Conservation (phyloP, 495 filamentous ascomycete species). For the Xylaria sp. region DNA sequence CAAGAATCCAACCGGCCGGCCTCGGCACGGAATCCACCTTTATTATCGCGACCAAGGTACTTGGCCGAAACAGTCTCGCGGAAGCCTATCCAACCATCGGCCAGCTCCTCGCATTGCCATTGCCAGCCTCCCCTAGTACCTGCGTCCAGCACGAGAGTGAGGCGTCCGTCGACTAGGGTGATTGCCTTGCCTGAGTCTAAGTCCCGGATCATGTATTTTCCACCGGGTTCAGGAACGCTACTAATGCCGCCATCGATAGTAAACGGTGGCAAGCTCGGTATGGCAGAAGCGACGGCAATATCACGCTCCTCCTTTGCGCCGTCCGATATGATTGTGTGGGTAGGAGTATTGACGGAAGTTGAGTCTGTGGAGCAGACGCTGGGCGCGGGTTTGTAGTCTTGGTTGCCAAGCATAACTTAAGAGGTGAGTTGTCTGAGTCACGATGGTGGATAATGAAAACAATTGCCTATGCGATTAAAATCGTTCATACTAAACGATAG, state of each 20-base stretch:
- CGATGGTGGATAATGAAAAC: not conserved
- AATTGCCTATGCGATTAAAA: not conserved
- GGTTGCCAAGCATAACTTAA: not conserved
- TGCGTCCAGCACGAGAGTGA: not conserved
- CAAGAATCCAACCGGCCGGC: not conserved
- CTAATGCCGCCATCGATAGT: not conserved
- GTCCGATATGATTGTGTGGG: not conserved
- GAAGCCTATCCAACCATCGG: not conserved
- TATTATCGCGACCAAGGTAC: not conserved
- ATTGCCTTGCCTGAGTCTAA: not conserved
- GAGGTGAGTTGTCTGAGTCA: not conserved
- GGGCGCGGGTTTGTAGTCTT: not conserved
- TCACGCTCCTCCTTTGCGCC: too few relatives aligned
- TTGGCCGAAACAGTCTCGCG: not conserved
- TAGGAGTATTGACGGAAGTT: not conserved
- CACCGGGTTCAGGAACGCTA: constrained; percentile 1
- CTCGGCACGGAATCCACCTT: not conserved
- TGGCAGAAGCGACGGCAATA: not conserved
- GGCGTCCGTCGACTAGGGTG: not conserved
- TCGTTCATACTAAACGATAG: too few relatives aligned
- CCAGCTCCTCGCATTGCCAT: not conserved
- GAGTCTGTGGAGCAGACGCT: not conserved
- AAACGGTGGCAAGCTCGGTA: not conserved
- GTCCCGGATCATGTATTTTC: constrained; percentile 1
- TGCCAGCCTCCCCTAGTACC: not conserved